A percentile compares a stretch with the other conserved stretches of the same genome.
phyloP scores from a whole-genome alignment of 1,139 yeast genomes.

The Diutina catenulata region DNA sequence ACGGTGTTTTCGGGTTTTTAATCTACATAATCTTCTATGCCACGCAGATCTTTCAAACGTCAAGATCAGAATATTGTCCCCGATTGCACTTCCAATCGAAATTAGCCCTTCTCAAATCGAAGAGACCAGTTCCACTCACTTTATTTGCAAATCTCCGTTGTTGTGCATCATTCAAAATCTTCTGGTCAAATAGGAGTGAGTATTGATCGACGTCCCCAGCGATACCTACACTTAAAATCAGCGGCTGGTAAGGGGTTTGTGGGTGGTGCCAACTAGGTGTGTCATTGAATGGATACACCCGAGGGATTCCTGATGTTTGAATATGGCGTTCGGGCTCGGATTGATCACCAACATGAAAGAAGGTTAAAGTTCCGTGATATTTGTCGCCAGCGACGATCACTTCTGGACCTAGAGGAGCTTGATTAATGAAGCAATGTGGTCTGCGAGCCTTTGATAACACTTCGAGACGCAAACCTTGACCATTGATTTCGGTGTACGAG shows the following conservation, averaged over 20 bases:
- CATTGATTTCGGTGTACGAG: not conserved
- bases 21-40: not conserved
- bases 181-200: too few species aligned
- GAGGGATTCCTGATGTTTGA: not conserved
- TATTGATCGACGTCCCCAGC: too few species aligned
- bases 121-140: slow-evolving; percentile 1
- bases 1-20: not conserved
- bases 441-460: not conserved
- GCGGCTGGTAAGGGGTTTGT: too few species aligned
- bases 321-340: not conserved
- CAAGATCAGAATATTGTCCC: too few species aligned
- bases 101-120: not conserved
- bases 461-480: not conserved
- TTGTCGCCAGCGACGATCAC: slow-evolving; percentile 4
- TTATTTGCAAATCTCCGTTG: not conserved
- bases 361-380: not conserved
- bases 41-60: not conserved
- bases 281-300: not conserved
- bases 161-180: too few species aligned
- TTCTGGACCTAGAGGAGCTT: slow-evolving; percentile 2
- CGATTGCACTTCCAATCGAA: not conserved
- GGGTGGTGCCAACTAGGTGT: slow-evolving; percentile 3
- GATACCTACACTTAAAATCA: too few species aligned
- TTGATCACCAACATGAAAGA: not conserved
- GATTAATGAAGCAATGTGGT: slow-evolving; percentile 2